Conservation (phyloP, 2,329 filamentous ascomycete genomes). For the Colletotrichum musae region DNA sequence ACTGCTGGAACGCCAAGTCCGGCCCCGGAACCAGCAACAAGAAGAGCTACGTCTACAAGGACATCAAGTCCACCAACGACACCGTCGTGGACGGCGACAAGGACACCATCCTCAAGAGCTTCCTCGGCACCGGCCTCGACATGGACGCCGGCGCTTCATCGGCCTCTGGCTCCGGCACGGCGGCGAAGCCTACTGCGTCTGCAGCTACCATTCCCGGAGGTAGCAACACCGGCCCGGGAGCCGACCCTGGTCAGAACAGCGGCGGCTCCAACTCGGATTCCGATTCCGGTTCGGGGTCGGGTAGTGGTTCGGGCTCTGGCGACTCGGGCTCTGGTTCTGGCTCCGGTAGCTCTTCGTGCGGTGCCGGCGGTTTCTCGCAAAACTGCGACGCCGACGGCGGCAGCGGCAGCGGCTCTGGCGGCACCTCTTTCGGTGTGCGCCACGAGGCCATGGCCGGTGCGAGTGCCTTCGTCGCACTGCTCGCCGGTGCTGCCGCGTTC, state of each 20-base stretch:
- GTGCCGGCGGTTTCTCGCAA: conserved; percentile 57
- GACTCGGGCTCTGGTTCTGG: conserved; percentile 33
- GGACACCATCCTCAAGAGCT: conserved; percentile 81
- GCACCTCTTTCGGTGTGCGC: conserved; percentile 44
- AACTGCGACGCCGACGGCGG: conserved; percentile 47
- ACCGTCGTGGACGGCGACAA: conserved; percentile 84
- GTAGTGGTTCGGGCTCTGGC: conserved; percentile 37
- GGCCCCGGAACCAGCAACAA: conserved; percentile 78
- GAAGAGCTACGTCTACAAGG: conserved; percentile 83
- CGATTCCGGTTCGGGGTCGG: conserved; percentile 36
- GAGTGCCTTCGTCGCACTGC: conserved; percentile 54
- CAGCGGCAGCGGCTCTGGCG: conserved; percentile 28
- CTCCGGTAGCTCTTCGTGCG: conserved; percentile 51
- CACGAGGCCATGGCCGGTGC: conserved; percentile 49
- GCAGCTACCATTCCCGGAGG: conserved; percentile 50
- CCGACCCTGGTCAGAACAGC: conserved; percentile 46
- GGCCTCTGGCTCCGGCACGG: conserved; percentile 42
- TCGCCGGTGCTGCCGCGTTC: conserved; percentile 52
- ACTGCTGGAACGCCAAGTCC: conserved; percentile 81
- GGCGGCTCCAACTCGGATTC: conserved; percentile 42
- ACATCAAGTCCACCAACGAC: conserved; percentile 77
- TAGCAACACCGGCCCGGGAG: conserved; percentile 46
- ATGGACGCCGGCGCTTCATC: conserved; percentile 64
- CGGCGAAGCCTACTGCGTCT: conserved; percentile 26
- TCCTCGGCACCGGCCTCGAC: conserved; percentile 85